A percentile compares a stretch with the other conserved stretches of the same genome.
phyloP scores from a whole-genome alignment of 2,329 filamentous ascomycete species.

The Xylogone sp. region DNA sequence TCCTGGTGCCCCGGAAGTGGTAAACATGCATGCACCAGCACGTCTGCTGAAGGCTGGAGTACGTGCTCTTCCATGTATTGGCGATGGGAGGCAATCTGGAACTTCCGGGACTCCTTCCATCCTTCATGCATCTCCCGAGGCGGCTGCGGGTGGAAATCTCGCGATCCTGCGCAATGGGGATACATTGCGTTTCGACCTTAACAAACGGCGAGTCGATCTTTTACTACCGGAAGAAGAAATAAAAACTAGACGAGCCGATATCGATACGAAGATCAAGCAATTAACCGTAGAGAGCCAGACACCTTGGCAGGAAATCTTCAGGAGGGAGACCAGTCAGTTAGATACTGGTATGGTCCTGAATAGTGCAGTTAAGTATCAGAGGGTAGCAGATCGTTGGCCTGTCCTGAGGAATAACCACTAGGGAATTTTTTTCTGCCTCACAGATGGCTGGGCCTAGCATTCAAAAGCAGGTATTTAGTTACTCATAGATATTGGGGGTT shows the following conservation, averaged over 20 bases:
- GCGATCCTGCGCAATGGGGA: conserved; percentile 48
- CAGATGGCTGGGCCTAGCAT: too few relatives aligned
- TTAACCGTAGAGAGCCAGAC: conserved; percentile 38
- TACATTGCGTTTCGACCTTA: conserved; percentile 44
- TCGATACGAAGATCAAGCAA: conserved; percentile 36
- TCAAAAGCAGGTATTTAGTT: too few relatives aligned
- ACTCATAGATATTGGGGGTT: too few relatives aligned
- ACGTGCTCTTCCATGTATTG: conserved; percentile 45
- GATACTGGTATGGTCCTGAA: conserved; percentile 44
- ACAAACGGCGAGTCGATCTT: conserved; percentile 44
- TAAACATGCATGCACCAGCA: conserved; percentile 47
- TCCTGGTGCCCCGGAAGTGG: conserved; percentile 47
- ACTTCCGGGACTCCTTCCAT: conserved; percentile 53
- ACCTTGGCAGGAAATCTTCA: conserved; percentile 48
- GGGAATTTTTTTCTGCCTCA: neutral
- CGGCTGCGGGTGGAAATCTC: conserved; percentile 49
- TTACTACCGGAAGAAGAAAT: conserved; percentile 40
- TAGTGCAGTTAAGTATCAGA: conserved; percentile 41
- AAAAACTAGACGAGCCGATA: conserved; percentile 30
- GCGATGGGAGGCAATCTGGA: conserved; percentile 51
- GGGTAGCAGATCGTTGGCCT: conserved; percentile 38
- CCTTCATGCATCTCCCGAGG: conserved; percentile 52
- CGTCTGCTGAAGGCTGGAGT: conserved; percentile 41
- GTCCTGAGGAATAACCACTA: conserved; percentile 42
- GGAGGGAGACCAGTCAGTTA: conserved; percentile 40